Conservation (phyloP, 2,329 filamentous ascomycete genomes). For the Talaromyces atroroseus region DNA sequence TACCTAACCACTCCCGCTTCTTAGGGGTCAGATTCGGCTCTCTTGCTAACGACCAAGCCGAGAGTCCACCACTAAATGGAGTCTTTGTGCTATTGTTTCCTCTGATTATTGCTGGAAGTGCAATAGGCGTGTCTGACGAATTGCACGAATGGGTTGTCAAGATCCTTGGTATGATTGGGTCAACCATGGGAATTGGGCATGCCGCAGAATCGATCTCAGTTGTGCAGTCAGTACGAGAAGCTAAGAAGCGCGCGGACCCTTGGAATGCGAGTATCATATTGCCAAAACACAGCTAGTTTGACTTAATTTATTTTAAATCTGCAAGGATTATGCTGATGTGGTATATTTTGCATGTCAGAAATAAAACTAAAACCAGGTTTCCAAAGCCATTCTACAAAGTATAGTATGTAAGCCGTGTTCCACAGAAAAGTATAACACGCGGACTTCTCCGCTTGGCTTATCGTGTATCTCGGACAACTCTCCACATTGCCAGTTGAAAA, state of each 20-base stretch:
- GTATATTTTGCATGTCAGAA: neutral
- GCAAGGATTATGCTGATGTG: neutral
- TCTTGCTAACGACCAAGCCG: neutral
- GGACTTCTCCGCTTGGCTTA: too few species aligned
- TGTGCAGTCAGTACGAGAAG: neutral
- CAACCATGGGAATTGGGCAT: slow-evolving; percentile 20
- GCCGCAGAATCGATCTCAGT: slow-evolving; percentile 9
- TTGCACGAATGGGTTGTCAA: slow-evolving; percentile 20
- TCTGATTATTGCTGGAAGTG: slow-evolving; percentile 18
- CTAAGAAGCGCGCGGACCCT: neutral
- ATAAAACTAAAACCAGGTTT: too few species aligned
- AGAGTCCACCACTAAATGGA: slow-evolving; percentile 19
- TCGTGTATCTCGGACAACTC: too few species aligned
- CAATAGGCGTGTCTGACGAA: slow-evolving; percentile 18
- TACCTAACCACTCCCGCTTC: slow-evolving; percentile 18
- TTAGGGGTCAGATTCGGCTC: slow-evolving; percentile 3
- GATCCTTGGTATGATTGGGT: slow-evolving; percentile 18
- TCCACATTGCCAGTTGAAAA: too few species aligned
- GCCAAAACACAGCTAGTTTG: neutral
- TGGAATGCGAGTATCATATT: neutral
- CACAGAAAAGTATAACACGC: too few species aligned
- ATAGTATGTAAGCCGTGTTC: too few species aligned
- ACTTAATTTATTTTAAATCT: neutral
- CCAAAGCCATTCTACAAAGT: too few species aligned
- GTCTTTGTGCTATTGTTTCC: slow-evolving; percentile 22